Evolutionary conservation across 2,329 filamentous ascomycete genomes (phyloP).

Genomic region (Akanthomyces uredinophilus): DNA sequence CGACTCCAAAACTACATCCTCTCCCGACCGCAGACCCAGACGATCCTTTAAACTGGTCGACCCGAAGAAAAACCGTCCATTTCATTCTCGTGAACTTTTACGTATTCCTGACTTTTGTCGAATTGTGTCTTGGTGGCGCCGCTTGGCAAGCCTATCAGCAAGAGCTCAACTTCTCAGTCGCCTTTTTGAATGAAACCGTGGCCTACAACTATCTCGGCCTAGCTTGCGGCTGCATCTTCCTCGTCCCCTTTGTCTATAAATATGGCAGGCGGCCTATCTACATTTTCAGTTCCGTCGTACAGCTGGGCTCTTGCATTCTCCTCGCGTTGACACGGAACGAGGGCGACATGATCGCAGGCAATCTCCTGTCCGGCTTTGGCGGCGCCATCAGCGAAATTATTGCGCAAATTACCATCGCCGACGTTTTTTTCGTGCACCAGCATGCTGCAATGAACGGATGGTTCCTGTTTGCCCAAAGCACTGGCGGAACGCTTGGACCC

Average conservation of each 20-base stretch:
- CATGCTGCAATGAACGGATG: conserved; percentile 25
- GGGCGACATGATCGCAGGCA: conserved; percentile 18
- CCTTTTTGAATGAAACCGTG: conserved; percentile 23
- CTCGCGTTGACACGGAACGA: conserved; percentile 16
- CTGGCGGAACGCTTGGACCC: conserved; percentile 23
- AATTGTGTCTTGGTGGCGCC: conserved; percentile 38
- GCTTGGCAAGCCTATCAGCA: conserved; percentile 11
- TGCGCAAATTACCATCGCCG: conserved; percentile 32
- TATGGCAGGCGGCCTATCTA: conserved; percentile 31
- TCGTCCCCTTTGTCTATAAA: conserved; percentile 31
- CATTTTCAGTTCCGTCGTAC: conserved; percentile 19
- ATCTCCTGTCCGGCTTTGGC: conserved; percentile 27
- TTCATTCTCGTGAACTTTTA: conserved; percentile 56
- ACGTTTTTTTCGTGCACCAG: conserved; percentile 29
- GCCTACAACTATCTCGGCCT: conserved; percentile 28
- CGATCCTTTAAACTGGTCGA: conserved; percentile 5
- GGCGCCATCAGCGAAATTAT: conserved; percentile 35
- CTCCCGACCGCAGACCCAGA: background rate
- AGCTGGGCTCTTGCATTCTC: conserved; percentile 18
- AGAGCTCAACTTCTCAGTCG: conserved; percentile 24
- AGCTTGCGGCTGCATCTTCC: conserved; percentile 29
- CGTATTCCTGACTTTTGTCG: conserved; percentile 61
- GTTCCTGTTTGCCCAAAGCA: conserved; percentile 24
- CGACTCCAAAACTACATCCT: background rate
- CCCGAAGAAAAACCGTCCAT: conserved; percentile 17